Conservation (phyloP, 306 rosid genomes). For the Aeschynomene evenia region DNA sequence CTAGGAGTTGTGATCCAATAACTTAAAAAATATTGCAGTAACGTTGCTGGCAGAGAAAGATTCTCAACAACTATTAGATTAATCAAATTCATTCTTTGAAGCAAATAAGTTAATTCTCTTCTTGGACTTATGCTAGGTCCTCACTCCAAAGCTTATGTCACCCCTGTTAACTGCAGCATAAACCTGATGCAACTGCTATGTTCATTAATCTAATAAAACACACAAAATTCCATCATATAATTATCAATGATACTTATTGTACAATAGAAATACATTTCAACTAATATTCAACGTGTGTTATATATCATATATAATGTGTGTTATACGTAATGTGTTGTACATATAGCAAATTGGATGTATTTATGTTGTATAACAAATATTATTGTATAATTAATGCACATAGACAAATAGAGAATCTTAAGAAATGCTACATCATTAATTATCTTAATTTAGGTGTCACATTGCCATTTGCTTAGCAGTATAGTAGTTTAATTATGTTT, state of each 20-base stretch:
- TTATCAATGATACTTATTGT: too few species aligned
- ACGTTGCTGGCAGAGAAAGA: slow-evolving; percentile 4
- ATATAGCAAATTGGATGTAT: too few species aligned
- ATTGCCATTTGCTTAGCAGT: background rate
- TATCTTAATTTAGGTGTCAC: slow-evolving; percentile 1
- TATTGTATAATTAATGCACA: background rate
- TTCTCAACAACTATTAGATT: background rate
- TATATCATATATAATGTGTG: too few species aligned
- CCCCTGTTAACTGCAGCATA: slow-evolving; percentile 16
- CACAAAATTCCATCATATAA: too few species aligned
- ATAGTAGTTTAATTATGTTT: slow-evolving; percentile 9
- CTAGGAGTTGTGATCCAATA: background rate
- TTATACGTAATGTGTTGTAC: too few species aligned
- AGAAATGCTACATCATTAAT: background rate
- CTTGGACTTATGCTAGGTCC: slow-evolving; percentile 4
- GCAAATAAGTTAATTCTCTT: background rate
- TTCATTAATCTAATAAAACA: background rate
- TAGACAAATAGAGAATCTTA: background rate
- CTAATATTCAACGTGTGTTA: too few species aligned
- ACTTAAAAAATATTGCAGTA: slow-evolving; percentile 7
- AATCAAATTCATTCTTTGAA: background rate
- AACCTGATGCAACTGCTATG: slow-evolving; percentile 16
- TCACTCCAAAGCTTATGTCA: background rate
- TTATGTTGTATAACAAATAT: too few species aligned
- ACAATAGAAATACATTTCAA: too few species aligned